phyloP scores from a whole-genome alignment of 148 eudicot genomes.

The Polygonum aviculare region DNA sequence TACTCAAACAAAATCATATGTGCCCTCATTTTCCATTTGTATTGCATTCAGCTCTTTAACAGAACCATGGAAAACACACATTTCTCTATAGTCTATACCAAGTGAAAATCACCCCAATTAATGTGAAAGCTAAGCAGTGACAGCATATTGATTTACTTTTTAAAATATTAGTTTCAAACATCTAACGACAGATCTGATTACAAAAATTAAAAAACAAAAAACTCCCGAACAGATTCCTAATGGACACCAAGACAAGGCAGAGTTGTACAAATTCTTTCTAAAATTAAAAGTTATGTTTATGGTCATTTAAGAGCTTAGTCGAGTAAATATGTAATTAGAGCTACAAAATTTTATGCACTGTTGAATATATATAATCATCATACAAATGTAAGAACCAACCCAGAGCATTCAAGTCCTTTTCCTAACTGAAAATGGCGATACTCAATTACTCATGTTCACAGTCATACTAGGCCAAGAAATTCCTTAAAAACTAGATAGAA shows the following conservation, averaged over 20 bases:
- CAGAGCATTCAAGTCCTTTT: background rate
- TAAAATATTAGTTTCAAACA: background rate
- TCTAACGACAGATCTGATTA: background rate
- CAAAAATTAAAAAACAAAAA: background rate
- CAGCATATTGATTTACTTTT: background rate
- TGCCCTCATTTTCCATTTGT: background rate
- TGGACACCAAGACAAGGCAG: background rate
- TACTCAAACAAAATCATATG: background rate
- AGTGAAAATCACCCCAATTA: background rate
- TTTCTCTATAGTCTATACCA: background rate
- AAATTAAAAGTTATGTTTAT: background rate
- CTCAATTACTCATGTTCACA: background rate
- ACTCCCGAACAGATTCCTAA: background rate
- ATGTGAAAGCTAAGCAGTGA: background rate
- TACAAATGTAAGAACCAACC: background rate
- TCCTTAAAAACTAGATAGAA: background rate
- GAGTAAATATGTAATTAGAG: background rate
- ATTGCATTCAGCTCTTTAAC: background rate
- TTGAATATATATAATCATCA: background rate
- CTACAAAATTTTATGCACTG: background rate
- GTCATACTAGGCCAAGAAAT: background rate
- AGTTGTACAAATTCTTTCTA: background rate
- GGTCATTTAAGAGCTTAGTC: background rate
- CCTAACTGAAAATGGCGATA: background rate
- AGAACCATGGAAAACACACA: background rate